These are phyloP conservation scores for Meyerozyma carpophila DNA, from an alignment of 1,139 yeast species.

Conservation along the genomic window DNA sequence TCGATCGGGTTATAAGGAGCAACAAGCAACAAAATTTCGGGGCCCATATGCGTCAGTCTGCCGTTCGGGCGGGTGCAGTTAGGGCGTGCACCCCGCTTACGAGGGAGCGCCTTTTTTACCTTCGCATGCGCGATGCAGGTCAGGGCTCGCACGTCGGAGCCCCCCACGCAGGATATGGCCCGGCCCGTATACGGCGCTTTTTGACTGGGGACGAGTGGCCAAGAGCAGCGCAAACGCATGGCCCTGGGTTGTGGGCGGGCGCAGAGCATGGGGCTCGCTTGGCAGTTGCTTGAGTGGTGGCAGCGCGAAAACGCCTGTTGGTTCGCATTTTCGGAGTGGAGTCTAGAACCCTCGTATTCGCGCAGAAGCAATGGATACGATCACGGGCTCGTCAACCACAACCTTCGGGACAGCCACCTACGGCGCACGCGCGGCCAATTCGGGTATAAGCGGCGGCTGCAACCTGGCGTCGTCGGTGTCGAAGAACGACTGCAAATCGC, in stretches of 20 bases:
- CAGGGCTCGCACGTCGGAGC: neutral
- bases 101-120: neutral
- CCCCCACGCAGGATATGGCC: no score
- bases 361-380: neutral
- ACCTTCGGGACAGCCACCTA: neutral
- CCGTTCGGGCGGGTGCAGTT: neutral
- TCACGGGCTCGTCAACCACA: neutral
- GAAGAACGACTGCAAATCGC: neutral
- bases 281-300: neutral
- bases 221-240: no score
- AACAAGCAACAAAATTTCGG: neutral
- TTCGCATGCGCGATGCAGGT: neutral
- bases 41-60: neutral
- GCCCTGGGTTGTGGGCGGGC: no score
- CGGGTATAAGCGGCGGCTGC: neutral
- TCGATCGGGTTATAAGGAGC: neutral
- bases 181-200: no score
- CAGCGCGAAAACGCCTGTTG: neutral
- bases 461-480: neutral
- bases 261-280: no score
- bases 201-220: no score
- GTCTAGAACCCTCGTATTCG: constrained; percentile 1
- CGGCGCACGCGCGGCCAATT: neutral
- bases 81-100: constrained; percentile 1
- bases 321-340: neutral